phyloP scores from a whole-genome alignment of 345 rosid genomes.

The Clarkia xantiana region DNA sequence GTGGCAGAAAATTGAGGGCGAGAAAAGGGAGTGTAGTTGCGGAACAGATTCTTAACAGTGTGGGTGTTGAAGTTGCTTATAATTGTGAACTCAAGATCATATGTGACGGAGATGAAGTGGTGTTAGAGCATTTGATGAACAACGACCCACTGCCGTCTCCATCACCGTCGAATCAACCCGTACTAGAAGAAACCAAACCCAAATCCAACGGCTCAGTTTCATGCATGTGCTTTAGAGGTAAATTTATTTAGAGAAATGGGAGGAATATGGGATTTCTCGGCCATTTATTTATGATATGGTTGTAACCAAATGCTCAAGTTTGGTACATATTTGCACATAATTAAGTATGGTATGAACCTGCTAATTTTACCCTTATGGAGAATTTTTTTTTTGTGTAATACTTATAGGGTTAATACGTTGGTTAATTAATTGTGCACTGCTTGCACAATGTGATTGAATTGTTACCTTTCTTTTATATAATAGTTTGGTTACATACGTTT shows the following conservation, averaged over 20 bases:
- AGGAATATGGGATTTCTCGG: too few species aligned
- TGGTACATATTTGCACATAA: too few species aligned
- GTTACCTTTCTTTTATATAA: too few species aligned
- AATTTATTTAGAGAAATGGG: slow-evolving; percentile 4
- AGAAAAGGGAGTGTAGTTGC: slow-evolving; percentile 35
- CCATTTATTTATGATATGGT: too few species aligned
- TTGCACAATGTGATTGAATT: too few species aligned
- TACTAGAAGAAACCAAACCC: slow-evolving; percentile 4
- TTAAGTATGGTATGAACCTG: too few species aligned
- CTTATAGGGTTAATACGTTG: too few species aligned
- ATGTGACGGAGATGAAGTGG: slow-evolving; percentile 43
- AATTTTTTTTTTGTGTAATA: too few species aligned
- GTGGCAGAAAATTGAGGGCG: slow-evolving; percentile 30
- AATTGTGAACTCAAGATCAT: slow-evolving; percentile 41
- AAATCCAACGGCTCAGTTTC: slow-evolving; percentile 15
- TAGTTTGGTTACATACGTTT: too few species aligned
- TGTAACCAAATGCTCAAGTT: too few species aligned
- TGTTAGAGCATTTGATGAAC: slow-evolving; percentile 13
- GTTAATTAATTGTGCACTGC: too few species aligned
- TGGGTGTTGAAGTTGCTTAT: slow-evolving; percentile 25
- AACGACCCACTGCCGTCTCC: slow-evolving; percentile 8
- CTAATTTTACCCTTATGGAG: too few species aligned
- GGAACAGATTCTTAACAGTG: slow-evolving; percentile 30
- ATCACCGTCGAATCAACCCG: slow-evolving; percentile 7
- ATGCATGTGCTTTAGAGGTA: slow-evolving; percentile 36